These are phyloP conservation scores for Lolium perenne DNA, from an alignment of 176 grass and related monocot genomes.

Conservation along the genomic window DNA sequence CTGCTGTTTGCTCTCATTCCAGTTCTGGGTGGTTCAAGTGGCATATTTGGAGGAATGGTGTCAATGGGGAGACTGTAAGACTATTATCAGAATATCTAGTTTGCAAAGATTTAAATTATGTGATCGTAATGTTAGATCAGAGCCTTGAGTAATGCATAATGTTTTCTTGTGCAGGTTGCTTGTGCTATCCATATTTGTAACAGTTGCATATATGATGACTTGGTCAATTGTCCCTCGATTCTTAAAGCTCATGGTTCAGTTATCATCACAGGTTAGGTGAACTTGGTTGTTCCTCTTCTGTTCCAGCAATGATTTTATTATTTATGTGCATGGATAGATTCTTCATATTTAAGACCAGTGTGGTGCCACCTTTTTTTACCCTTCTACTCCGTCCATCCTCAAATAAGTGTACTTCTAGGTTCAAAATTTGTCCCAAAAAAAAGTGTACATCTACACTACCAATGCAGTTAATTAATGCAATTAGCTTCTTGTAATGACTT, in stretches of 20 bases:
- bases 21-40: conserved; percentile 84
- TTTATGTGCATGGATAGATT: conserved; percentile 18
- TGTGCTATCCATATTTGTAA: conserved; percentile 84
- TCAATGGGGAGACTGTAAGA: conserved; percentile 93
- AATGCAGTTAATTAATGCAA: too few species aligned
- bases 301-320: conserved; percentile 21
- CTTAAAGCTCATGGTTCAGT: conserved; percentile 95
- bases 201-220: conserved; percentile 79
- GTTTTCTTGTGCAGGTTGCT: conserved; percentile 80
- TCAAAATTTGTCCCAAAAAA: too few species aligned
- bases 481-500: too few species aligned
- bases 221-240: conserved; percentile 98
- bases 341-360: conserved; percentile 27
- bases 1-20: conserved; percentile 96
- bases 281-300: conserved; percentile 33
- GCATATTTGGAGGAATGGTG: conserved; percentile 89
- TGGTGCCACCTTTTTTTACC: not conserved
- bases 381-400: not conserved
- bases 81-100: conserved; percentile 26
- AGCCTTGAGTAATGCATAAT: conserved; percentile 33
- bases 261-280: conserved; percentile 94
- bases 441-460: too few species aligned
- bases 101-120: conserved; percentile 14
- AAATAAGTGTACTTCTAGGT: too few species aligned
- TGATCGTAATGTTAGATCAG: conserved; percentile 17